Conservation (phyloP, 2,329 filamentous ascomycete species). For the Fusarium tanahbumbuense region DNA sequence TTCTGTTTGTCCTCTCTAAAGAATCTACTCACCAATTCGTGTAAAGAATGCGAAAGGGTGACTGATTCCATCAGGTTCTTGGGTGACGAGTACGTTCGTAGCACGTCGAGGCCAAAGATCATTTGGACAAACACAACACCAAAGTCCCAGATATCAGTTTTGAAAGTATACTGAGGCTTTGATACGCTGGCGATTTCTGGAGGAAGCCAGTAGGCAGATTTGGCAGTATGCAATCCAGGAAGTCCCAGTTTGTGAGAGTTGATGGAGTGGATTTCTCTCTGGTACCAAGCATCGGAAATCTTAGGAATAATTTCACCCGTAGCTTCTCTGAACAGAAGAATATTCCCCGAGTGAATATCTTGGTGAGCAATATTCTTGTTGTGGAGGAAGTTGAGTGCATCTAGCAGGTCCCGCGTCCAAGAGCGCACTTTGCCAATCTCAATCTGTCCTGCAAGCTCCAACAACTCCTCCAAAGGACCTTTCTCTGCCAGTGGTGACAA, state of each 20-base stretch:
- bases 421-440: slow-evolving; percentile 81
- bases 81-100: slow-evolving; percentile 83
- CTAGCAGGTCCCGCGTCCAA: slow-evolving; percentile 92
- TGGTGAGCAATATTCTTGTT: slow-evolving; percentile 86
- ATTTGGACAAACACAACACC: slow-evolving; percentile 93
- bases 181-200: slow-evolving; percentile 77
- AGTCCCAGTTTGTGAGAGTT: slow-evolving; percentile 63
- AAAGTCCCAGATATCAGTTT: slow-evolving; percentile 95
- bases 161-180: slow-evolving; percentile 74
- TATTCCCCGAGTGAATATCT: slow-evolving; percentile 81
- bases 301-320: slow-evolving; percentile 79
- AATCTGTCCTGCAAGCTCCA: slow-evolving; percentile 81
- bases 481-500: slow-evolving; percentile 83
- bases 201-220: slow-evolving; percentile 85
- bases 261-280: slow-evolving; percentile 74
- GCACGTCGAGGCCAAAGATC: slow-evolving; percentile 85
- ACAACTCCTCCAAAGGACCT: slow-evolving; percentile 82
- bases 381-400: slow-evolving; percentile 89
- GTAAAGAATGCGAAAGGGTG: slow-evolving; percentile 77
- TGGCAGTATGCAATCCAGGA: slow-evolving; percentile 68
- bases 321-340: slow-evolving; percentile 78
- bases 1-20: slow-evolving; percentile 89
- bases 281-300: slow-evolving; percentile 78
- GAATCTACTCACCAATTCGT: slow-evolving; percentile 84
- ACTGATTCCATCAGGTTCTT: slow-evolving; percentile 77